Base-by-base conservation (phyloP, 129 eudicot genomes). In the Silybum marianum region DNA sequence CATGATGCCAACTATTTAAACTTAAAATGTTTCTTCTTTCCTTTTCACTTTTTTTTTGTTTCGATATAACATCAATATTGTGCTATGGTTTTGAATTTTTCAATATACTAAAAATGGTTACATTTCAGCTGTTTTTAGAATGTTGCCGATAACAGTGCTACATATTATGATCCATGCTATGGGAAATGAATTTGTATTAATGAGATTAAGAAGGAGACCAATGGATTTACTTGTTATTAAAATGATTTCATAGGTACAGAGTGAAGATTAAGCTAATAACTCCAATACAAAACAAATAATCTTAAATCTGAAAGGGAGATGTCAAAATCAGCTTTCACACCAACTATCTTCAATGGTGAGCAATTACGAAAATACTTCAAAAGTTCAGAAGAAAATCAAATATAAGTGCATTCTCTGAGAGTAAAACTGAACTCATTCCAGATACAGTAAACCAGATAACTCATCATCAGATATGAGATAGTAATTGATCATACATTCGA, bases 21-120 rank as follows among this genome's bases (percentile, higher is more conserved):
- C 71, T 76, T 75, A 58, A 32, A 25, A 76, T 9, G 51, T 76
- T 60, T 76, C 71, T 60, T 26, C 32, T 30, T 76, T 74, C 32
- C 9, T 40, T 48, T 48, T 25, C 68, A 48, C 25, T 18, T 75
- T 26, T 28, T 28, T 48, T 12, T 30, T 60, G 54, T 19, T 19
- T 32, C 36, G 21, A 21, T 76, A 14, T n/a, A 60, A 76, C 80
- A 28, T 2, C 19, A 25, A 46, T 16, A 62, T 14, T 75, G 51
- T 75, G 44, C 51, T 51, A 51, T 26, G 24, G 32, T 54, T 28
- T 39, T 54, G 16, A 28, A 26, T 54, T 75, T 58, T 24, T 19
- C 54, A 18, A 4, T 32, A 46, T 54, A 16, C 22, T 58, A 58
- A 58, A 58, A 58, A 18, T 18, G n/a, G 24, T 58, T 18, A 21